phyloP scores from a whole-genome alignment of 208 protist species.

The Crithidia bombi region DNA sequence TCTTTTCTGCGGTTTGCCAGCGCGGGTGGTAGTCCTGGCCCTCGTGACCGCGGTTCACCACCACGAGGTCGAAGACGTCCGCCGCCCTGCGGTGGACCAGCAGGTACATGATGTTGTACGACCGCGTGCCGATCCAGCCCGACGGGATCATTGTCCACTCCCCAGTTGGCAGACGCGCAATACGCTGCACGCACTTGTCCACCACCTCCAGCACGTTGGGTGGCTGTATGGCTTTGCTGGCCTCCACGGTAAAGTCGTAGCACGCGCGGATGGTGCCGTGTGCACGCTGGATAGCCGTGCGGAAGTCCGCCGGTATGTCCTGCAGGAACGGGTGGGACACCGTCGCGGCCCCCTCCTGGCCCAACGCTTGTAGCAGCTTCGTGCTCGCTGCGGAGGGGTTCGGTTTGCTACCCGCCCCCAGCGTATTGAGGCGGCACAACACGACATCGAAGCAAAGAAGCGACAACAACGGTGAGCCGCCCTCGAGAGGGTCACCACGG shows the following conservation, averaged over 20 bases:
- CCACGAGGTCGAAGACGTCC: slow-evolving; percentile 44
- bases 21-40: slow-evolving; percentile 69
- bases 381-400: slow-evolving; percentile 15
- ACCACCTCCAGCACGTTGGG: slow-evolving; percentile 39
- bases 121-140: slow-evolving; percentile 50
- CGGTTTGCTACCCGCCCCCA: slow-evolving; percentile 23
- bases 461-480: slow-evolving; percentile 34
- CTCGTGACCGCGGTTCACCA: slow-evolving; percentile 66
- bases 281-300: slow-evolving; percentile 47
- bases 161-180: slow-evolving; percentile 44
- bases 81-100: slow-evolving; percentile 40
- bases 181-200: slow-evolving; percentile 25
- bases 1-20: slow-evolving; percentile 65
- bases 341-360: slow-evolving; percentile 19
- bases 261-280: slow-evolving; percentile 44
- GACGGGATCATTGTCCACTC: slow-evolving; percentile 61
- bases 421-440: slow-evolving; percentile 58
- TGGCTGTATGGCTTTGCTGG: slow-evolving; percentile 36
- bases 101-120: slow-evolving; percentile 52
- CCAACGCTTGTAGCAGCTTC: slow-evolving; percentile 36
- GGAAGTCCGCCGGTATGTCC: slow-evolving; percentile 32
- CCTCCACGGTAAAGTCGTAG: slow-evolving; percentile 42
- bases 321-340: slow-evolving; percentile 48
- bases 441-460: slow-evolving; percentile 53
- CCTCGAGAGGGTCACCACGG: slow-evolving; percentile 48